phyloP scores from a whole-genome alignment of 768 basidiomycete genomes.

The Boletus sp. region DNA sequence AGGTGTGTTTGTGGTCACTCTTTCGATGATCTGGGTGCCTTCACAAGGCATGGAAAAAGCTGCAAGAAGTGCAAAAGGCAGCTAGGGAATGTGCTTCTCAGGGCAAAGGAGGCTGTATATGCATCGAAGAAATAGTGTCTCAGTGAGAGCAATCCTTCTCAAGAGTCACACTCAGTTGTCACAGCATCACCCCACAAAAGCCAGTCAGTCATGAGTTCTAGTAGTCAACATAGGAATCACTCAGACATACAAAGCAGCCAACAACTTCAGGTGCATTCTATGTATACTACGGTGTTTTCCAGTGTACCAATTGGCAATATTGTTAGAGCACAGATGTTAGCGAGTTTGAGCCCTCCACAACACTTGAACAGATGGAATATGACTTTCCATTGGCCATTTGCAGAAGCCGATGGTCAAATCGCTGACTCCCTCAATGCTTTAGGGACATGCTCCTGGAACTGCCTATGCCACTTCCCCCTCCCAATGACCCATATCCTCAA shows the following conservation, averaged over 20 bases:
- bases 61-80: not conserved
- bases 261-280: not conserved
- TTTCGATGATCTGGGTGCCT: not conserved
- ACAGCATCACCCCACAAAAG: not conserved
- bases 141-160: no score
- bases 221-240: not conserved
- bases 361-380: not conserved
- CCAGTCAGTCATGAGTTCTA: not conserved
- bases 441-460: not conserved
- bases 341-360: not conserved
- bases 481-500: not conserved
- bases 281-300: not conserved
- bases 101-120: not conserved
- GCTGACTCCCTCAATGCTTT: not conserved
- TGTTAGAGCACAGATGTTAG: not conserved
- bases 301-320: not conserved
- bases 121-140: not conserved
- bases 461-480: not conserved
- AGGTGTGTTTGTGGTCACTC: not conserved
- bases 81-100: not conserved
- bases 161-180: no score
- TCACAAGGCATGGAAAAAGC: not conserved
- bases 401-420: not conserved
- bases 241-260: not conserved
- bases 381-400: not conserved